Evolutionary conservation across 345 rosid species (phyloP), one percentile per base, ranked within the genome.

Genomic region (Bretschneidera sinensis): DNA sequence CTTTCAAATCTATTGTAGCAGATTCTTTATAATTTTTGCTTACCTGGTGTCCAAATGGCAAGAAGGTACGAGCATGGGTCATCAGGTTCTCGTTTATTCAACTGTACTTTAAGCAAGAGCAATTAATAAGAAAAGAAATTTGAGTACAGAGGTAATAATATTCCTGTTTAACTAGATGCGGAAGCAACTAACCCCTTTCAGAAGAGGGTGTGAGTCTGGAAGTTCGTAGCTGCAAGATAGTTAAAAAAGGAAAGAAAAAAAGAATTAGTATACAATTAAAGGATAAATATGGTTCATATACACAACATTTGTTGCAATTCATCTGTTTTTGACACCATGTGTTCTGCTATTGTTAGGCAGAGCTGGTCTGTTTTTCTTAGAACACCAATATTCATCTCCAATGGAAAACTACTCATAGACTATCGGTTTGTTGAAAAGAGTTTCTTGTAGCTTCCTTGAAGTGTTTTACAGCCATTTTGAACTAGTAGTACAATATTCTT

Each of bases 21-120:
- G 45, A 21, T 55, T 33, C 33, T 23, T 14, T 21, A 22, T 48
- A 54, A 39, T 45, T 55, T 22, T 60, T 57, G 43, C 66, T 64
- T 63, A 88, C 99, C 99, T 78, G 99, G 99, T 59, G 95, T 83
- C 99, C 99, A 95, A 71, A 91, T 83, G 48, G 99, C 97, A 51
- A 95, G 91, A 62, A 91, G 84, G 66, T 91, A 95, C 20, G 81
- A 80, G 68, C 89, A 66, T 24, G 95, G 97, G 70, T 95, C 97
- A 66, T 86, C 97, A 47, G 73, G 75, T 71, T 86, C 95, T 73
- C 85, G 77, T 68, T 71, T 78, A 43, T 95, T 97, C 76, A 88
- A 67, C 99, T 95, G 82, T 57, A 64, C 65, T 43, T 67, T 70
- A 39, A 69, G 19, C 9, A 63, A 54, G 53, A 55, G 25, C 21